phyloP scores from a whole-genome alignment of 179 eudicot genomes.

The Silene coronaria region DNA sequence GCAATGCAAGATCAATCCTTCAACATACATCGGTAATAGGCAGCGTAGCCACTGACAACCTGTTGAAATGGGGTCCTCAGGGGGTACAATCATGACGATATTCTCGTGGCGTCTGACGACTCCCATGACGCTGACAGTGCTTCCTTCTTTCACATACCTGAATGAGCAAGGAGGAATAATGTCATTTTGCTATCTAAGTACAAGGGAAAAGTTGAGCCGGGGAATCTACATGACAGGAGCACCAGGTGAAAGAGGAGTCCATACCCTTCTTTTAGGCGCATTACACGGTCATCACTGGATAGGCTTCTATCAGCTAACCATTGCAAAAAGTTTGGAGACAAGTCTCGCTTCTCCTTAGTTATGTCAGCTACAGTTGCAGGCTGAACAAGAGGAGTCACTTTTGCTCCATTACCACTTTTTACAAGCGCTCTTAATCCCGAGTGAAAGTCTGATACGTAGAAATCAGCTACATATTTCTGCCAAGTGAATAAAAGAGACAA shows the following conservation, averaged over 20 bases:
- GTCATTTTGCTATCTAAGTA: background rate
- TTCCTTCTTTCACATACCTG: slow-evolving; percentile 95
- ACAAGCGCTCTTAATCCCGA: slow-evolving; percentile 90
- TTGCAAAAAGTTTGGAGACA: slow-evolving; percentile 66
- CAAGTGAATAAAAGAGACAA: slow-evolving; percentile 7
- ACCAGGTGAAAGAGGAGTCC: slow-evolving; percentile 9
- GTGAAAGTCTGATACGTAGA: slow-evolving; percentile 85
- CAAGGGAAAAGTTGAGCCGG: background rate
- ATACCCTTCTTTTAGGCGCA: slow-evolving; percentile 95
- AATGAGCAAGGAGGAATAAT: background rate
- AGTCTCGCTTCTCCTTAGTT: slow-evolving; percentile 57
- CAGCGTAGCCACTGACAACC: slow-evolving; percentile 75
- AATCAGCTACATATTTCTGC: slow-evolving; percentile 84
- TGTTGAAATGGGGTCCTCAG: slow-evolving; percentile 66
- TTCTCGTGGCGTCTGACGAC: slow-evolving; percentile 77
- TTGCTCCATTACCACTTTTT: slow-evolving; percentile 90
- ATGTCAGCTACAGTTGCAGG: slow-evolving; percentile 58
- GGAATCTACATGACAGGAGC: background rate
- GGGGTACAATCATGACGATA: slow-evolving; percentile 87
- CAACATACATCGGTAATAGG: slow-evolving; percentile 72
- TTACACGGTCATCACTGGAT: slow-evolving; percentile 74
- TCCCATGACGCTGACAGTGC: slow-evolving; percentile 89
- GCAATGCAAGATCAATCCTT: slow-evolving; percentile 78
- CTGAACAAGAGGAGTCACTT: slow-evolving; percentile 76
- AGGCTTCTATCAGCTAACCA: slow-evolving; percentile 86